Evolutionary conservation across 176 grass and related monocot species (phyloP).

Genomic region (Avena eriantha): DNA sequence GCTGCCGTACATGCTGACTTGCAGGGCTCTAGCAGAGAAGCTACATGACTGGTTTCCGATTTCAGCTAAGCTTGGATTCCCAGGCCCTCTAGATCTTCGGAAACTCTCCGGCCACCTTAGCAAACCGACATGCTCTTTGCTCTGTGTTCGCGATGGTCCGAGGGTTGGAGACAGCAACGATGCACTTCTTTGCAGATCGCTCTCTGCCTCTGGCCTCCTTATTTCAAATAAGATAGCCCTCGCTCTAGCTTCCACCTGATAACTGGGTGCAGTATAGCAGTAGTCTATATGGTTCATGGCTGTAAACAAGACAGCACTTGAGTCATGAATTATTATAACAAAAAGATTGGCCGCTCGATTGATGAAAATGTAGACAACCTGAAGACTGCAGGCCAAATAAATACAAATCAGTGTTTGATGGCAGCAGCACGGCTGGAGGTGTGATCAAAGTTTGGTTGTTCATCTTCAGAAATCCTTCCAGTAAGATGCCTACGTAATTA

Average conservation of each 20-base stretch:
- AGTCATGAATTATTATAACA: background rate
- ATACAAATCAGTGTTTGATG: constrained; percentile 54
- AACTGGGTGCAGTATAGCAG: constrained; percentile 53
- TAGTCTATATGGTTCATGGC: constrained; percentile 55
- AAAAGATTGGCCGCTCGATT: background rate
- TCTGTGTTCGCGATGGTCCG: constrained; percentile 49
- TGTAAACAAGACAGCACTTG: constrained; percentile 34
- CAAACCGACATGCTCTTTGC: constrained; percentile 68
- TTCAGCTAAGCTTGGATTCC: constrained; percentile 51
- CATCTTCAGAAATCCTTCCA: constrained; percentile 87
- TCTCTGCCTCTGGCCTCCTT: constrained; percentile 44
- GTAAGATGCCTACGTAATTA: constrained; percentile 72
- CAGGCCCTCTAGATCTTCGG: constrained; percentile 43
- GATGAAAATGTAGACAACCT: constrained; percentile 43
- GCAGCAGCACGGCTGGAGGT: constrained; percentile 68
- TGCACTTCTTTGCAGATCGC: constrained; percentile 41
- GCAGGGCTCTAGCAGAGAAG: constrained; percentile 76
- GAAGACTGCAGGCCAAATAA: constrained; percentile 73
- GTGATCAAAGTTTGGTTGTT: constrained; percentile 59
- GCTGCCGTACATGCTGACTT: constrained; percentile 91
- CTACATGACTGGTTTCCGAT: constrained; percentile 42
- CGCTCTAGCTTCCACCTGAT: constrained; percentile 84
- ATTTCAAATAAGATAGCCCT: constrained; percentile 72
- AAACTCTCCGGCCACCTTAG: constrained; percentile 91
- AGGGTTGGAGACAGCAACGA: constrained; percentile 54